Base-by-base conservation (phyloP, 2,329 filamentous ascomycete species). In the Fusarium graminum region DNA sequence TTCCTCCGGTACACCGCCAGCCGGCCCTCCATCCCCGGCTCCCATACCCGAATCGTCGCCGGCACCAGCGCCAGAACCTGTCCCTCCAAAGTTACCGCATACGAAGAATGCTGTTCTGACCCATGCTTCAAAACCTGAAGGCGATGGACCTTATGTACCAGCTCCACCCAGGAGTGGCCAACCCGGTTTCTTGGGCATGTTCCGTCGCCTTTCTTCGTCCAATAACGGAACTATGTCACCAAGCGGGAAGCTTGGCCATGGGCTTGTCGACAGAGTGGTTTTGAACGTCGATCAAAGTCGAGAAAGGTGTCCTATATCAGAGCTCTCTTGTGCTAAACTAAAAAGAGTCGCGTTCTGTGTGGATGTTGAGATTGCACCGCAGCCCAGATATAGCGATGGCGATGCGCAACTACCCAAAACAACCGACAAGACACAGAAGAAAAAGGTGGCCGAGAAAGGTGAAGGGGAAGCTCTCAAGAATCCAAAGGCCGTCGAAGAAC, bases 301-400 rank as follows among this genome's bases (percentile, higher is more conserved):
- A 40, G 89, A 94, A 74, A 84, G 95, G 66, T 97, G 93, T 76
- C 85, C 87, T 25, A 88, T 98, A 29, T 82, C 87, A 6, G 94
- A 97, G 68, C 82, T 99, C 44, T 89, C 93, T 68, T 88, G 90
- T 72, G 87, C 88, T 46, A 97, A 95, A 76, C 79, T 99, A 60
- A 87, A 93, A 52, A 88, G 93, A 52, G 95, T 99, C 1, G 92
- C 94, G 0, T 99, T 99, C 74, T 97, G 92, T 71, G 95, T 99
- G 4, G 95, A 99, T 74, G 94, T 99, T 6, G 95, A 99, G 77
- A 97, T 99, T 74, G 94, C 94, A 4, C 92, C 93, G 1, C 89
- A 92, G 74, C 92, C 94, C 25, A 89, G 88, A 70, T 95, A 96
- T 70, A 79, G 82, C 14, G 92, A 95, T 4, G 83, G 83, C 16